Base-by-base conservation (phyloP, 2,329 filamentous ascomycete genomes). In the Penicillium sp. region DNA sequence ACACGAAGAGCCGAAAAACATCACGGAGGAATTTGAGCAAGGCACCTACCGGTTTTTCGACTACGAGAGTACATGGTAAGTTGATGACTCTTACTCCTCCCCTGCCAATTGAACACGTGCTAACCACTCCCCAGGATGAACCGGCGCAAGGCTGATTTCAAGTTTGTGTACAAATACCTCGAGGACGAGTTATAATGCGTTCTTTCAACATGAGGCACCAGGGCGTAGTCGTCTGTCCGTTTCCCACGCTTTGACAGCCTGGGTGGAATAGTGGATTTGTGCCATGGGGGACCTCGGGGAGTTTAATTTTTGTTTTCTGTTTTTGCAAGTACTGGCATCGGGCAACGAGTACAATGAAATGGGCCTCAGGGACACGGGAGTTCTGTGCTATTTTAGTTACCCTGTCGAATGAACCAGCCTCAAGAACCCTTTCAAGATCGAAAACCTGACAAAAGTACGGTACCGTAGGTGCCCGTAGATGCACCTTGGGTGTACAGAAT, bases 1-100 rank as follows among this genome's bases (percentile, higher is more conserved):
- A 46, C 94, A 99, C 62, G 94, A 99, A 69, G 94, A 99, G 77
- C 94, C 94, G 16, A 99, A 99, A 79, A 92, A 86, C 63, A 99
- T 99, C 67, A 97, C 94, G 0, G 94, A 99, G 73, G 94, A 99
- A 75, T 97, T 90, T 69, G 94, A 99, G 76, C 94, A 99, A 75
- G 94, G 94, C 57, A 99, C 94, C 22, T 99, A 99, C 78, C 87
- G 94, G 45, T 99, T 99, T 79, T 99, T 99, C 73, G 94, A 99
- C 75, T 99, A 99, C 70, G 94, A 99, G 76, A 95, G 90, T 74
- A 99, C 94, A 68, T 99, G 94, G 94, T 96, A 76, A 75, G 88
- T 79, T 50, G 25, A 41, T 51, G 27, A 24, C 13, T 1, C 18
- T 13, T 18, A 22, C 20, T 22, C 20, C 4, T 11, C 4, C 14